Evolutionary conservation across 176 grass and related monocot genomes (phyloP), one percentile per base, ranked within the genome.

Genomic region (Oryza punctata): DNA sequence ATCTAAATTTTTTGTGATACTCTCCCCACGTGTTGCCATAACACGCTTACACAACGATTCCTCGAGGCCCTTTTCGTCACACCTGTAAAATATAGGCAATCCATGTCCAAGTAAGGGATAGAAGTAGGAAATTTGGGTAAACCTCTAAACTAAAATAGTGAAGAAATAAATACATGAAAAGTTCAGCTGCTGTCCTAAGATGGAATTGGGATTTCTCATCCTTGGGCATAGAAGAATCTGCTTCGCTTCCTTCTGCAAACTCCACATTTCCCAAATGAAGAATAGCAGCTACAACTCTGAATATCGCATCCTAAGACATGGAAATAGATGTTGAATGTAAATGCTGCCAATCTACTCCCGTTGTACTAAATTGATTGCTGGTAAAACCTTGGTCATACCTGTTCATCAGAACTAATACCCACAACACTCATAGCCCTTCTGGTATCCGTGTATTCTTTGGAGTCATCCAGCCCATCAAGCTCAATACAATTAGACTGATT

Each of bases 191-290:
- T 72, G 89, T 98, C 82, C 66, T 95, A 63, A 98, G 93, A 87
- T 98, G 96, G 72, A 91, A 95, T 68, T 82, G 47, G 15, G 96
- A 98, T 82, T 95, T 95, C 41, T 95, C 96, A 81, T 95, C 96
- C 85, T 86, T 98, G 23, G 87, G 91, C 73, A 86, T 65, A 84
- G 96, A 98, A 84, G 96, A 91, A 91, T 98, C 96, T 24, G 6
- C 49, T 85, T 98, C 92, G 10, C 60, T 89, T 73, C 96, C 96
- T 82, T 98, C 91, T 65, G 85, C 41, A 92, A 98, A 95, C 47
- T 93, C 93, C 73, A 98, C 47, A 66, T 98, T 98, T 9, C 96
- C 96, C 77, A 98, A 84, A 89, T 98, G 96, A 83, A 98, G 96
- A 87, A 98, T 98, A 73, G 96, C 93, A 78, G 93, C 96, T 75